These are phyloP conservation scores for Geoglossum glabrum DNA, from an alignment of 495 filamentous ascomycete genomes.

Conservation along the genomic window DNA sequence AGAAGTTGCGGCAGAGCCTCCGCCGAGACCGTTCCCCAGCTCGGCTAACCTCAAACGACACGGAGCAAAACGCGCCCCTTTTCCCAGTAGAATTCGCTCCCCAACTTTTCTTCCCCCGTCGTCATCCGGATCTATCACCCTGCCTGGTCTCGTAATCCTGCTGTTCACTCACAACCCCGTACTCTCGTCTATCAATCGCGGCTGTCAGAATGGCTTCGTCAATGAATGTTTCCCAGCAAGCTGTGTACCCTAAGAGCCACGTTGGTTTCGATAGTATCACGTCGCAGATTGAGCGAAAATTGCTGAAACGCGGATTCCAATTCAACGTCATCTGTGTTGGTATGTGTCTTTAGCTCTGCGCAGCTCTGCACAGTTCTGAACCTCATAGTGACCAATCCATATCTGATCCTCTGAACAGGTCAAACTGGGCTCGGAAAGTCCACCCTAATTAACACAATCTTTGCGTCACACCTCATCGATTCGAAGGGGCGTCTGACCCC, in stretches of 20 bases:
- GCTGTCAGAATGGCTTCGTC: slow-evolving; percentile 29
- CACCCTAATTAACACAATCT: slow-evolving; percentile 99
- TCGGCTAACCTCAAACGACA: not conserved
- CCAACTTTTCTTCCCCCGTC: not conserved
- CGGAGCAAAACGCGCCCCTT: not conserved
- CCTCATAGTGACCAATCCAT: slow-evolving; percentile 7
- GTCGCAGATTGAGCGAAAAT: slow-evolving; percentile 94
- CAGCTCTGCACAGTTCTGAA: not conserved
- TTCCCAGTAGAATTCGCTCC: not conserved
- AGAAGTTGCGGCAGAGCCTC: not conserved
- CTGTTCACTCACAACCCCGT: not conserved
- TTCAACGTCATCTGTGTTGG: slow-evolving; percentile 99
- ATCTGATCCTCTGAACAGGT: slow-evolving; percentile 32
- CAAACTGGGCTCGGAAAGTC: slow-evolving; percentile 98
- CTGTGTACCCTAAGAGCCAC: slow-evolving; percentile 85
- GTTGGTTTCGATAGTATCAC: slow-evolving; percentile 99
- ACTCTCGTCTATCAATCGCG: not conserved
- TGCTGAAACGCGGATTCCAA: slow-evolving; percentile 98
- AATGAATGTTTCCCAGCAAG: slow-evolving; percentile 26
- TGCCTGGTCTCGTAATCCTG: not conserved
- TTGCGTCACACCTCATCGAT: slow-evolving; percentile 97
- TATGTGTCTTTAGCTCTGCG: slow-evolving; percentile 36
- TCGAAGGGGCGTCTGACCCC: slow-evolving; percentile 87
- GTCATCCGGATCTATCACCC: slow-evolving; percentile 2
- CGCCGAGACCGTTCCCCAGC: not conserved